Conservation (phyloP, 768 basidiomycete genomes). For the Lanmaoa rubissima region DNA sequence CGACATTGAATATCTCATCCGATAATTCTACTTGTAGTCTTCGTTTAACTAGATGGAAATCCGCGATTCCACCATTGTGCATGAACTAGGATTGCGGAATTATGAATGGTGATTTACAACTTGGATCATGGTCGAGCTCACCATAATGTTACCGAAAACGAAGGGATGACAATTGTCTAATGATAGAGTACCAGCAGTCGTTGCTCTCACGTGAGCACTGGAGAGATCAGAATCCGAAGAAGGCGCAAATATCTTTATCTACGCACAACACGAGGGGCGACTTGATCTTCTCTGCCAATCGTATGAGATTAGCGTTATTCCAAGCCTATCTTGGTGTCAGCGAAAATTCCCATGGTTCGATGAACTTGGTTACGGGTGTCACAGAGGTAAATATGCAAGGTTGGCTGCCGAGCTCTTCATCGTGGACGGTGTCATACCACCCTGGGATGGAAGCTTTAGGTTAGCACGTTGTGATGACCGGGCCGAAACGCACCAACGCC, state of each 20-base stretch:
- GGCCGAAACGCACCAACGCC: constrained; percentile 69
- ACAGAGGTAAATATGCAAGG: constrained; percentile 97
- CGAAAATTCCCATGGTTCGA: neutral
- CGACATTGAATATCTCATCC: constrained; percentile 83
- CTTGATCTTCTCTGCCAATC: constrained; percentile 96
- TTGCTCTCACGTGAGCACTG: constrained; percentile 90
- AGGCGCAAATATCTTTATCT: neutral
- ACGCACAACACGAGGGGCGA: constrained; percentile 91
- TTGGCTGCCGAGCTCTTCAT: constrained; percentile 79
- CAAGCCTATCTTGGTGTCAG: constrained; percentile 65
- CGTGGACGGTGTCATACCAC: constrained; percentile 90
- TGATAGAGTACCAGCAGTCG: constrained; percentile 88
- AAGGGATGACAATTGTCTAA: constrained; percentile 97
- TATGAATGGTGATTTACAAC: neutral
- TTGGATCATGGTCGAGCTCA: constrained; percentile 29
- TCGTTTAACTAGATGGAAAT: constrained; percentile 80
- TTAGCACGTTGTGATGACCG: neutral
- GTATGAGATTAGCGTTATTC: constrained; percentile 93
- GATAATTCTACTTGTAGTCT: constrained; percentile 70
- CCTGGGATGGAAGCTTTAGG: constrained; percentile 42
- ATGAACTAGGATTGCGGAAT: constrained; percentile 63
- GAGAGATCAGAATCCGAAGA: constrained; percentile 4
- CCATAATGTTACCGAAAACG: constrained; percentile 89
- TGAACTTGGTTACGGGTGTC: constrained; percentile 63
- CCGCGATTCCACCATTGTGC: constrained; percentile 94